These are phyloP conservation scores for Metschnikowia anglica DNA, from an alignment of 805 yeast species.

Conservation along the genomic window DNA sequence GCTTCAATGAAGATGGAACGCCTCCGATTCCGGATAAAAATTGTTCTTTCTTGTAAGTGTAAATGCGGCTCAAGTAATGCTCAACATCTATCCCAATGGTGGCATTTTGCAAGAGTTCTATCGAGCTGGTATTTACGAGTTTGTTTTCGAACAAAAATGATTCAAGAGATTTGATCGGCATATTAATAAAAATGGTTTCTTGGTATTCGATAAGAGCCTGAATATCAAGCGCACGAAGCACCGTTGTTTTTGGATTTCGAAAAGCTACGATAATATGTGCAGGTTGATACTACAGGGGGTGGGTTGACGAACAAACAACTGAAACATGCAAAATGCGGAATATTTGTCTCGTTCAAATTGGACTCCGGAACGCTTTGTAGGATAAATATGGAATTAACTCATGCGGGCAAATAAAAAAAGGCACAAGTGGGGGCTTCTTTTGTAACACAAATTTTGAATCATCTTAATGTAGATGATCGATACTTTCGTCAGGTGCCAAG, in stretches of 20 bases:
- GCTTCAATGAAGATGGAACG: conserved; percentile 61
- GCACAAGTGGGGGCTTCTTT: no score
- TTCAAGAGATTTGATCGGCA: conserved; percentile 59
- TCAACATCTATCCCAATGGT: conserved; percentile 82
- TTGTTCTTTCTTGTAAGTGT: conserved; percentile 65
- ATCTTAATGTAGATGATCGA: no score
- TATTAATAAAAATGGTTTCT: conserved; percentile 14
- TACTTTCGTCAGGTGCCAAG: no score
- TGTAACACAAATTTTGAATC: no score
- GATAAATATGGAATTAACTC: no score
- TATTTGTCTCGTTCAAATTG: no score
- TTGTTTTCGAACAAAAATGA: conserved; percentile 67
- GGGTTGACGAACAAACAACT: not conserved
- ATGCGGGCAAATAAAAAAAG: no score
- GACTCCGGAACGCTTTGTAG: no score
- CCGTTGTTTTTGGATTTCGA: not conserved
- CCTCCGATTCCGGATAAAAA: conserved; percentile 79
- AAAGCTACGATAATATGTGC: not conserved
- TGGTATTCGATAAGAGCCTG: not conserved
- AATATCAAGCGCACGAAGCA: not conserved
- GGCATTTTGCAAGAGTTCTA: conserved; percentile 63
- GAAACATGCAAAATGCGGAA: not conserved
- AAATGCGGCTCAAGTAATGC: conserved; percentile 66
- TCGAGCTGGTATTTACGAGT: conserved; percentile 56
- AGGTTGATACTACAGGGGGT: not conserved